Conservation (phyloP, 257 asterid species). For the Solanum pinnatisectum region DNA sequence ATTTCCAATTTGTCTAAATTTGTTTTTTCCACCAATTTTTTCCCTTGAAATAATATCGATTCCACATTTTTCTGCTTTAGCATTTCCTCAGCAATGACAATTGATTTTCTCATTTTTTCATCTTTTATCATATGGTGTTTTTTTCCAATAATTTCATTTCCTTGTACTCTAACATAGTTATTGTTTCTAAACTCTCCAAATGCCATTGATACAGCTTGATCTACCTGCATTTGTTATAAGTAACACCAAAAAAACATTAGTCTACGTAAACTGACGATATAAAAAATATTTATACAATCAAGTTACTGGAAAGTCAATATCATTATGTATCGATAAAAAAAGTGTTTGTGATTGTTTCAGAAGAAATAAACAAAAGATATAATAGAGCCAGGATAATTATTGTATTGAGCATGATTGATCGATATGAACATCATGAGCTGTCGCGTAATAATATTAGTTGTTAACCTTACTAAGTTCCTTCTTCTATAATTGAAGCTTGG, state of each 20-base stretch:
- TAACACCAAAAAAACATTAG: neutral
- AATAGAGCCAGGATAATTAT: neutral
- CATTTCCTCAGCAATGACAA: conserved; percentile 36
- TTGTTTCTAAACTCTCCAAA: conserved; percentile 44
- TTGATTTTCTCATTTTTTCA: neutral
- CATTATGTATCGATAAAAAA: neutral
- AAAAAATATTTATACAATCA: neutral
- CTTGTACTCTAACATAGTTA: conserved; percentile 65
- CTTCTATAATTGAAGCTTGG: neutral
- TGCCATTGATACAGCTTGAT: conserved; percentile 86
- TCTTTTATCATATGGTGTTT: neutral
- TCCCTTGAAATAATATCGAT: conserved; percentile 56
- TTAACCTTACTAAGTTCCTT: neutral
- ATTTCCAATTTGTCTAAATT: conserved; percentile 53
- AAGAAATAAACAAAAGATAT: neutral
- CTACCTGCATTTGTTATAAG: conserved; percentile 36
- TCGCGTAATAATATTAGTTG: neutral
- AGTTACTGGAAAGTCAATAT: neutral
- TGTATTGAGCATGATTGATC: neutral
- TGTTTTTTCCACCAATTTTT: conserved; percentile 37
- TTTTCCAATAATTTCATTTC: conserved; percentile 21
- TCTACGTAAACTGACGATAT: neutral
- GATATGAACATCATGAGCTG: neutral
- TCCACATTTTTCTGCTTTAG: conserved; percentile 57
- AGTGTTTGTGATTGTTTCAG: neutral